Evolutionary conservation across 768 basidiomycete species (phyloP), one percentile per base, ranked within the genome.

Genomic region (Leucocoprinus sp.): DNA sequence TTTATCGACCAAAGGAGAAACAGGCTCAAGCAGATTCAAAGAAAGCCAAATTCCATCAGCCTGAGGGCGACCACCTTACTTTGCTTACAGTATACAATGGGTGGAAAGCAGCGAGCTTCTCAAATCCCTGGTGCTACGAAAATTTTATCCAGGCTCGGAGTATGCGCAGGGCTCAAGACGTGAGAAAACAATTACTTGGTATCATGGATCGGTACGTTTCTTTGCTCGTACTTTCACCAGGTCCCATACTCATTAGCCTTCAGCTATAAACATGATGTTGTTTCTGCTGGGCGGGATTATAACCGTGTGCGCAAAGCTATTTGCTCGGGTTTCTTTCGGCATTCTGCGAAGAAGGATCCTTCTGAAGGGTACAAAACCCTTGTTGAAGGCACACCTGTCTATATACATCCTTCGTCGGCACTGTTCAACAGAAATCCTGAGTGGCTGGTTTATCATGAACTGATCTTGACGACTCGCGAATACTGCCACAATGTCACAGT

Each of bases 1-100:
- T 98, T 63, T 98, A 98, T 64, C 80, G 96, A 28, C 96, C 95
- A n/a, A 97, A 98, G 65, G 96, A 98, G 65, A 98, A 98, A 65
- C 96, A 98, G 61, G 93, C 89, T 8, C 95, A 98, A 65, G 96
- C 96, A 0, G 96, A 99, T 64, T 93, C 95, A 27, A 98, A 99
- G 71, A 99, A 98, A 64, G 96, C 96, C 24, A 99, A 99, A 64
- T 99, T 99, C 67, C 95, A 98, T 65, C 91, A 98, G 60, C 91
- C 96, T 0, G 96, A 98, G 68, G 96, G 96, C 7, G 96, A 98
- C 57, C 90, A 98, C 60, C 67, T 95, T 26, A 95, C 91, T 8
- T 64, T 93, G 28, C 66, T 93, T 51, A 87, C 95, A 5, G 96
- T 99, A 2, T 99, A 98, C 66, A 99, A 98, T 55, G 96, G 91